Conservation (phyloP, 108 stramenopile species). For the Skeletonema menzelii region DNA sequence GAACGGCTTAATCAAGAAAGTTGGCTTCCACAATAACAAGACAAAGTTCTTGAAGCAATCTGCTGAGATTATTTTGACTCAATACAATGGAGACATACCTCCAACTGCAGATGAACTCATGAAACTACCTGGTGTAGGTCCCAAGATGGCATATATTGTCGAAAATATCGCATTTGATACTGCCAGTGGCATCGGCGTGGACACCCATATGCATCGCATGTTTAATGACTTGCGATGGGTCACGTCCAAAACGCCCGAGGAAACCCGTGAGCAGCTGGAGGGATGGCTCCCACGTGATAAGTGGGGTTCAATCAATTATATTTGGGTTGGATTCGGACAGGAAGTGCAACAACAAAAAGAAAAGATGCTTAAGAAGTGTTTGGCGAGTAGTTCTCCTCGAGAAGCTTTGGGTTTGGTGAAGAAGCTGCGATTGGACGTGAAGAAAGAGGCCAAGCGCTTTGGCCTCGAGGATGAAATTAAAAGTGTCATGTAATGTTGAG, state of each 20-base stretch:
- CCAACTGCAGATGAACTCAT: slow-evolving; percentile 70
- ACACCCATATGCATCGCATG: slow-evolving; percentile 95
- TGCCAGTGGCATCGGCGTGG: slow-evolving; percentile 86
- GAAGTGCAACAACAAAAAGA: slow-evolving; percentile 86
- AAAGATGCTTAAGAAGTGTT: slow-evolving; percentile 74
- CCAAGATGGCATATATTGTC: slow-evolving; percentile 91
- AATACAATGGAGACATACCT: slow-evolving; percentile 85
- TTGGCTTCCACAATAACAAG: slow-evolving; percentile 95
- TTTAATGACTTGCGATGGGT: slow-evolving; percentile 87
- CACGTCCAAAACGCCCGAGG: slow-evolving; percentile 76
- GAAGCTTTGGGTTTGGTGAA: slow-evolving; percentile 69
- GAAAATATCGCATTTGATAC: slow-evolving; percentile 72
- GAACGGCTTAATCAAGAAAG: slow-evolving; percentile 66
- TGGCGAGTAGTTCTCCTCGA: slow-evolving; percentile 61
- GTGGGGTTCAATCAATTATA: slow-evolving; percentile 79
- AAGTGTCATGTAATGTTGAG: slow-evolving; percentile 4
- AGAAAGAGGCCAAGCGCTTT: slow-evolving; percentile 64
- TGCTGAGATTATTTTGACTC: slow-evolving; percentile 54
- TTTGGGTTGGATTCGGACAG: slow-evolving; percentile 95
- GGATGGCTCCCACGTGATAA: slow-evolving; percentile 80
- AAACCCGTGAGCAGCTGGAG: slow-evolving; percentile 84
- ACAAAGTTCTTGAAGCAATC: slow-evolving; percentile 82
- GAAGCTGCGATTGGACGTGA: slow-evolving; percentile 63
- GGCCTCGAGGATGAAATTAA: slow-evolving; percentile 55
- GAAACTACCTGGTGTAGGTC: slow-evolving; percentile 84